A percentile compares a stretch with the other conserved stretches of the same genome.
Evolutionary conservation across 208 protist genomes (phyloP).

Genomic region (Acanthamoeba castellanii): DNA sequence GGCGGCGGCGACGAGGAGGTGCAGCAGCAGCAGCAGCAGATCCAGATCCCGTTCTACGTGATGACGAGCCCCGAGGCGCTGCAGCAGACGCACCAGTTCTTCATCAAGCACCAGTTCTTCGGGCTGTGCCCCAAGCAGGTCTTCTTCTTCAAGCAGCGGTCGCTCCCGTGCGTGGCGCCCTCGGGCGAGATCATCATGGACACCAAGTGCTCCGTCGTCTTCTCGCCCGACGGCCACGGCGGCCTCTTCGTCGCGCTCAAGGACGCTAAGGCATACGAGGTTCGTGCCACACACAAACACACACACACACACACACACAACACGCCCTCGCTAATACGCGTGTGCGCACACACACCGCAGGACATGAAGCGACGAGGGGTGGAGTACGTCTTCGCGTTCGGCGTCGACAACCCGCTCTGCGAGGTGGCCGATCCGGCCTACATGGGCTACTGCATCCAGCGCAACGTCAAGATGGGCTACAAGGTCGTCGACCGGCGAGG

Average conservation of each 20-base stretch:
- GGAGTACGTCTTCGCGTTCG: conserved; percentile 22
- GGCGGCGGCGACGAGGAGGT: background rate
- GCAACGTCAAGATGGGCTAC: conserved; percentile 51
- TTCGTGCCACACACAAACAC: background rate
- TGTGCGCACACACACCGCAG: background rate
- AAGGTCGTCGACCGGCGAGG: conserved; percentile 44
- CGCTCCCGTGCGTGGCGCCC: conserved; percentile 39
- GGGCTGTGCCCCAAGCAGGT: conserved; percentile 28
- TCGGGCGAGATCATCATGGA: conserved; percentile 65
- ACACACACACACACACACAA: no score
- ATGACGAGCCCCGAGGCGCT: conserved; percentile 61
- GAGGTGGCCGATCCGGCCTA: conserved; percentile 9
- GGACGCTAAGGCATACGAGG: conserved; percentile 26
- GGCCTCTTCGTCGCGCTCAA: conserved; percentile 30
- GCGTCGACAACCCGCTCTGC: conserved; percentile 33
- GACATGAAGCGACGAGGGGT: conserved; percentile 51
- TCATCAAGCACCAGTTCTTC: conserved; percentile 59
- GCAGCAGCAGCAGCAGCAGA: no score
- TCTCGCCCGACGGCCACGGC: conserved; percentile 50
- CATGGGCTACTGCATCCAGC: conserved; percentile 58
- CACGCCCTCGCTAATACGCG: background rate
- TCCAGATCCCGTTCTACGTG: conserved; percentile 31
- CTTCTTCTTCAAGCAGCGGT: conserved; percentile 68
- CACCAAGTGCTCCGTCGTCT: conserved; percentile 56
- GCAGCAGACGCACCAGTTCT: conserved; percentile 53